Conservation (phyloP, 73 alveolate species). For the Tetrahymena thermophila region DNA sequence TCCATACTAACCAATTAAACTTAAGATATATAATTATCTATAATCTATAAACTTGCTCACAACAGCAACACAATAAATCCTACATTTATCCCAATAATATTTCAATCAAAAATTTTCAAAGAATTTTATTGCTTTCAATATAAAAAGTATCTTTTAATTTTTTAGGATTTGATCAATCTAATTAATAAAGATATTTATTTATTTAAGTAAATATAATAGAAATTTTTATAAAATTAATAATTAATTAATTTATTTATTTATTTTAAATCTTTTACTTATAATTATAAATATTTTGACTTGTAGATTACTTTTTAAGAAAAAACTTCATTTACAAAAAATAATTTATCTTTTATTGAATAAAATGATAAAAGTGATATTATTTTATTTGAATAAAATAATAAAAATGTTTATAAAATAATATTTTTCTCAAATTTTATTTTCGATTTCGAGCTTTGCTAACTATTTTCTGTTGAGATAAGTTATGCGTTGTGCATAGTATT, state of each 20-base stretch:
- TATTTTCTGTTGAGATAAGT: not conserved
- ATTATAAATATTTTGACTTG: too few species aligned
- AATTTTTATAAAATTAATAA: too few species aligned
- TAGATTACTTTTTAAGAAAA: too few species aligned
- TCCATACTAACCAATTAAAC: not conserved
- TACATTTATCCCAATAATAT: not conserved
- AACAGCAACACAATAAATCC: not conserved
- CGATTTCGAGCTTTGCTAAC: not conserved
- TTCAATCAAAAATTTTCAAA: not conserved
- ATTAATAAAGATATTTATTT: too few species aligned
- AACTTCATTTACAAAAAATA: too few species aligned
- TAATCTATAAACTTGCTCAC: not conserved
- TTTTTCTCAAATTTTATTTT: not conserved
- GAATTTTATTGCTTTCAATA: not conserved
- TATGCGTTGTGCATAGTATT: not conserved
- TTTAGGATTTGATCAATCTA: not conserved
- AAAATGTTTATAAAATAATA: too few species aligned
- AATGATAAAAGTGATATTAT: too few species aligned
- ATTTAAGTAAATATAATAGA: not conserved
- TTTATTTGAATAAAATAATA: too few species aligned
- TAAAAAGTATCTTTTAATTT: not conserved
- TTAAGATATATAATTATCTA: not conserved
- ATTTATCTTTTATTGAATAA: too few species aligned
- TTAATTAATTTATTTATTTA: too few species aligned
- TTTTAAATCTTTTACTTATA: too few species aligned